A percentile compares a stretch with the other conserved stretches of the same genome.
Conservation (phyloP, 2,329 filamentous ascomycete genomes). For the Chaetoscypha palmicola region DNA sequence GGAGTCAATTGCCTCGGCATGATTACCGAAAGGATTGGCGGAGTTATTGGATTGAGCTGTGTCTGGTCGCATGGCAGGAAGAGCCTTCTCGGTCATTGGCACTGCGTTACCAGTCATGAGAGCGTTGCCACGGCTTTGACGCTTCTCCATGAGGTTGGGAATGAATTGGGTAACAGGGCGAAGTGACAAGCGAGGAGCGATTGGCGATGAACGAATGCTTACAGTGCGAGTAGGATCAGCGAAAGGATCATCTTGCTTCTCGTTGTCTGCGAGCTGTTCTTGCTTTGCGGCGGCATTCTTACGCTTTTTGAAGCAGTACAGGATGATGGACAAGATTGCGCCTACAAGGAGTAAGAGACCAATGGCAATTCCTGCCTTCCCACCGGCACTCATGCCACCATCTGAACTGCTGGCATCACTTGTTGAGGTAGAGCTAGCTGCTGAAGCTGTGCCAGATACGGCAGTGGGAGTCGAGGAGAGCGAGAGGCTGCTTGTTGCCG, state of each 20-base stretch:
- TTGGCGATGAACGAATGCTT: conserved; percentile 32
- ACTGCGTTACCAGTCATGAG: conserved; percentile 31
- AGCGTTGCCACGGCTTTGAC: conserved; percentile 42
- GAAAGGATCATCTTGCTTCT: conserved; percentile 10
- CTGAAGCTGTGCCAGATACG: conserved; percentile 6
- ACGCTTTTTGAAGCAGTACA: conserved; percentile 63
- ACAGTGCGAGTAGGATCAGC: conserved; percentile 6
- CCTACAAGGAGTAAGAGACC: conserved; percentile 68
- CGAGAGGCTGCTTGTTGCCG: conserved; percentile 6
- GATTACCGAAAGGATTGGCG: conserved; percentile 65
- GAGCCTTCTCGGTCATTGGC: conserved; percentile 26
- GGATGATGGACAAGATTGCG: conserved; percentile 57
- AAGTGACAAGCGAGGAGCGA: conserved; percentile 73
- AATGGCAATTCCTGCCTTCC: conserved; percentile 74
- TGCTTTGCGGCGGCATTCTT: conserved; percentile 73
- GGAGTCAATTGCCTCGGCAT: conserved; percentile 43
- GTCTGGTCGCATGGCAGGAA: conserved; percentile 36
- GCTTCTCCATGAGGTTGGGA: conserved; percentile 54
- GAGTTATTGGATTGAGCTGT: conserved; percentile 43
- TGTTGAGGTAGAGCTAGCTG: conserved; percentile 8
- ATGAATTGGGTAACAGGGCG: conserved; percentile 80
- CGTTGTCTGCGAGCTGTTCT: conserved; percentile 26
- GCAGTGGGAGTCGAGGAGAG: conserved; percentile 5
- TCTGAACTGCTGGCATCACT: conserved; percentile 7
- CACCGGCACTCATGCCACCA: conserved; percentile 35